Percentiles rank a stretch among this genome's conserved stretches.
Conservation (phyloP, 2,329 filamentous ascomycete genomes). For the Cytospora piceae region DNA sequence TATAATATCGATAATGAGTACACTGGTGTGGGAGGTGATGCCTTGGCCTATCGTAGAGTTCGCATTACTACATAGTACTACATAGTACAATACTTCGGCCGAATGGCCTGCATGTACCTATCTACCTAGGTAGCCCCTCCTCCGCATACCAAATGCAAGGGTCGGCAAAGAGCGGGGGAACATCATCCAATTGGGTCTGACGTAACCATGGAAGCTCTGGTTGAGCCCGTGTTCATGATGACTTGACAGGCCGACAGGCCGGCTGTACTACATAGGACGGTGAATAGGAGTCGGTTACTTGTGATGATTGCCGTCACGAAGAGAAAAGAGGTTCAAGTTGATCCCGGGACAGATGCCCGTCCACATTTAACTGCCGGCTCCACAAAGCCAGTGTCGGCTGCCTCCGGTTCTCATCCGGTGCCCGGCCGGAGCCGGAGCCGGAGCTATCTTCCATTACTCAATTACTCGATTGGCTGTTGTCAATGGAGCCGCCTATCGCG, state of each 20-base stretch:
- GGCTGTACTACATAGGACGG: too few relatives aligned
- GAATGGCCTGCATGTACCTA: background rate
- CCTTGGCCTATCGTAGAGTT: conserved; percentile 23
- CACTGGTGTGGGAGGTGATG: background rate
- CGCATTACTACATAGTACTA: conserved; percentile 10
- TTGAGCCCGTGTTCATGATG: too few relatives aligned
- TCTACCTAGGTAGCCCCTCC: conserved; percentile 13
- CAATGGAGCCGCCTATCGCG: conserved; percentile 27
- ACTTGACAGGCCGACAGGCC: too few relatives aligned
- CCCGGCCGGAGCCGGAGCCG: conserved; percentile 19
- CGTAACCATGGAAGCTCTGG: too few relatives aligned
- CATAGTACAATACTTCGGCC: background rate
- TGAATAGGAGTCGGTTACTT: too few relatives aligned
- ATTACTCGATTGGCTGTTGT: conserved; percentile 31
- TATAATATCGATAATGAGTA: conserved; percentile 26
- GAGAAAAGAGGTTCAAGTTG: too few relatives aligned
- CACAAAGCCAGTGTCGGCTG: conserved; percentile 23
- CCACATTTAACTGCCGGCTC: background rate
- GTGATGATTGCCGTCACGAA: too few relatives aligned
- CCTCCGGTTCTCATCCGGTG: conserved; percentile 19
- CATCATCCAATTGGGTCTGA: background rate
- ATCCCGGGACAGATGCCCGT: background rate
- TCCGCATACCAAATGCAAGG: background rate
- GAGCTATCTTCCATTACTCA: background rate
- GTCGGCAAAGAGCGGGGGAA: background rate